These are phyloP conservation scores for Aspergillus calidoustus DNA, from an alignment of 2,329 filamentous ascomycete species.

Conservation along the genomic window DNA sequence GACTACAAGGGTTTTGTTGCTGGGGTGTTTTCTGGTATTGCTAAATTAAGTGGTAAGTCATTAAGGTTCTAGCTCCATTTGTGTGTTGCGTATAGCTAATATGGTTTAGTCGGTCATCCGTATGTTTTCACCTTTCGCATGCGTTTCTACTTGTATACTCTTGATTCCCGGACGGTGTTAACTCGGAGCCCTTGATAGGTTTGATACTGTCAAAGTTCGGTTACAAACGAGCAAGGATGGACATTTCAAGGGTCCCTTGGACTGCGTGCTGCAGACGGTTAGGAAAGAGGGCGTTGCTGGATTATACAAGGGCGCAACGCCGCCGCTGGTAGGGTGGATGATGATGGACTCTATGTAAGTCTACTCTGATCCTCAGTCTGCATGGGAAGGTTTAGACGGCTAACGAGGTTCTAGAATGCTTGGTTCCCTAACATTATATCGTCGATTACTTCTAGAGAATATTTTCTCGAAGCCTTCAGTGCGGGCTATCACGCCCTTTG, in stretches of 20 bases:
- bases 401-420: slow-evolving; percentile 66
- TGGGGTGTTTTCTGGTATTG: slow-evolving; percentile 92
- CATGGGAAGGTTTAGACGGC: slow-evolving; percentile 18
- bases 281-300: slow-evolving; percentile 82
- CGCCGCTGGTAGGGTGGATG: slow-evolving; percentile 96
- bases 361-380: neutral
- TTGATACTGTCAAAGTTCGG: slow-evolving; percentile 96
- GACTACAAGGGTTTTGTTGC: slow-evolving; percentile 97
- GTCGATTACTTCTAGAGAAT: slow-evolving; percentile 78
- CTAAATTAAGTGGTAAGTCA: slow-evolving; percentile 77
- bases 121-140: slow-evolving; percentile 37
- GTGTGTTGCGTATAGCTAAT: slow-evolving; percentile 6
- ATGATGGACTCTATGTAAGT: slow-evolving; percentile 81
- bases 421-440: slow-evolving; percentile 87
- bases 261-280: slow-evolving; percentile 83
- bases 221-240: slow-evolving; percentile 79
- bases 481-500: slow-evolving; percentile 43
- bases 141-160: neutral
- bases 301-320: slow-evolving; percentile 92
- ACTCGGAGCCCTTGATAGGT: slow-evolving; percentile 53
- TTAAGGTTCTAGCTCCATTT: neutral
- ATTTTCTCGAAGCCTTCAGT: slow-evolving; percentile 67
- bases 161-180: neutral
- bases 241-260: slow-evolving; percentile 82
- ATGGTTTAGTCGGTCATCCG: slow-evolving; percentile 61